Conservation (phyloP, 2,329 filamentous ascomycete species). For the Podosphaera fusca region DNA sequence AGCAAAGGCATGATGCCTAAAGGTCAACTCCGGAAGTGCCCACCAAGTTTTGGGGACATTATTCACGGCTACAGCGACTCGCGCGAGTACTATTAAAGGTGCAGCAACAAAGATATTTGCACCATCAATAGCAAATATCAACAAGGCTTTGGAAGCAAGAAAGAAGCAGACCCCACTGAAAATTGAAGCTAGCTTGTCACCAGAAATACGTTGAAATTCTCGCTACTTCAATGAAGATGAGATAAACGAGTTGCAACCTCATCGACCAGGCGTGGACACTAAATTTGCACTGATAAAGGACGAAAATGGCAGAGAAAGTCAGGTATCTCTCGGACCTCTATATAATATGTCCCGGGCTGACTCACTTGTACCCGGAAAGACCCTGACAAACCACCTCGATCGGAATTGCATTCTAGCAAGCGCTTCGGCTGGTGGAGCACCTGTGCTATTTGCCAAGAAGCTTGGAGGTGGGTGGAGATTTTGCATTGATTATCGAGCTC, state of each 20-base stretch:
- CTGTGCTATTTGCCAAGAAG: not conserved
- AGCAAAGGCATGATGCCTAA: not conserved
- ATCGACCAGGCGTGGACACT: too few relatives aligned
- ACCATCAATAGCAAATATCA: not conserved
- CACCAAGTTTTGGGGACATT: not conserved
- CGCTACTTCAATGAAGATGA: not conserved
- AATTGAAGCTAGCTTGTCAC: not conserved
- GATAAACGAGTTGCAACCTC: not conserved
- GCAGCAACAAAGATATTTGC: not conserved
- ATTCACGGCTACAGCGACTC: not conserved
- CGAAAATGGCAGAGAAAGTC: not conserved
- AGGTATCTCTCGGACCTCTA: not conserved
- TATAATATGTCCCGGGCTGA: not conserved
- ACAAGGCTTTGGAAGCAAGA: not conserved
- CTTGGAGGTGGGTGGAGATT: not conserved
- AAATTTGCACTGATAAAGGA: not conserved
- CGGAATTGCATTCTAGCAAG: not conserved
- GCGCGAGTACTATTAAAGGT: not conserved
- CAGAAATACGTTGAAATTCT: not conserved
- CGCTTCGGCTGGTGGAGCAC: not conserved
- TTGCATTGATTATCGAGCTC: not conserved
- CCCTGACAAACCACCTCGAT: not conserved
- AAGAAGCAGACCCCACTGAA: not conserved
- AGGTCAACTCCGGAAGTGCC: not conserved
- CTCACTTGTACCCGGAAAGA: not conserved